Evolutionary conservation across 106 monocot species (phyloP), one percentile per base, ranked within the genome.

Genomic region (Posidonia australis): DNA sequence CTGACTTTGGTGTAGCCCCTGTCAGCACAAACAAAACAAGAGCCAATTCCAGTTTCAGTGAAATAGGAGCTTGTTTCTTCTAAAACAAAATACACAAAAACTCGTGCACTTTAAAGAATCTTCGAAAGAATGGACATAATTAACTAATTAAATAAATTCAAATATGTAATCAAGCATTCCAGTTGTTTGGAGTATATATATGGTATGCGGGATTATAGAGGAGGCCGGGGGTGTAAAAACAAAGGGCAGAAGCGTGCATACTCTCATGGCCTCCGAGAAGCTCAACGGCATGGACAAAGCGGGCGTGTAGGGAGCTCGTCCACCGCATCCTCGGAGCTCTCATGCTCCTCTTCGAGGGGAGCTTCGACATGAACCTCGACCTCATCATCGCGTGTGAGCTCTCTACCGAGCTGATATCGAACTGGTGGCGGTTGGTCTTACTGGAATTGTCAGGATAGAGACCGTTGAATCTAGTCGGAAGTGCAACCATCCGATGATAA

Each of bases 1-100:
- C 83, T 18, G 79, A 79, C 70, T 83, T 83, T 21, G 83, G 83
- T 69, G 83, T 83, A 31, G 83, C 83, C 65, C 83, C 83, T 83
- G 48, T 13, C 18, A 26, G 3, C 13, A 46, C 27, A 63, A 58
- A 29, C 19, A 16, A 51, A 66, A 1, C 13, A 21, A 24, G 14
- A 7, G 7, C 36, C 36, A 7, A 36, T 36, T 36, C 2, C 2
- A 4, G 36, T 36, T 36, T 36, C 7, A 31, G 27, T 13, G 26
- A 58, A 13, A 58, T 13, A 28, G 16, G 27, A 58, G 26, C 9
- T 1, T 31, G 16, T 1, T 29, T 60, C 17, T 42, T 46, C 1
- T 44, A 22, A 21, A 24, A 57, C 13, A 22, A 30, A 7, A 59
- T 32, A 19, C 25, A 26, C n/a, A n/a, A n/a, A n/a, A n/a, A n/a